phyloP scores from a whole-genome alignment of 164 flowering plant genomes.

The Amborella trichopoda region DNA sequence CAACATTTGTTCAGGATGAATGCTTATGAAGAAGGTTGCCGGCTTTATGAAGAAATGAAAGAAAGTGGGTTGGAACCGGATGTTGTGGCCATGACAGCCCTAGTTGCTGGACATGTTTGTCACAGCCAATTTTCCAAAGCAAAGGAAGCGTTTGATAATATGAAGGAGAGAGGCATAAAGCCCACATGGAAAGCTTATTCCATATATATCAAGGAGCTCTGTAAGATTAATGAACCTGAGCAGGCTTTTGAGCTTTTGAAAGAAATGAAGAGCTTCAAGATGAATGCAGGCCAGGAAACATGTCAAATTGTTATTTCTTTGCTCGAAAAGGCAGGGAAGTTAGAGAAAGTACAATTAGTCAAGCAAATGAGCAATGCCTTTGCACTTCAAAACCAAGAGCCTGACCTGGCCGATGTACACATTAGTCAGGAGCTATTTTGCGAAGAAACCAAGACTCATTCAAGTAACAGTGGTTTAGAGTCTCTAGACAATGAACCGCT shows the following conservation, averaged over 20 bases:
- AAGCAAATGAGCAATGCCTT: constrained; percentile 20
- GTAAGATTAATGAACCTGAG: constrained; percentile 38
- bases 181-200: constrained; percentile 37
- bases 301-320: constrained; percentile 29
- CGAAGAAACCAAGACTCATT: too few relatives aligned
- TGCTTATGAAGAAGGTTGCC: constrained; percentile 44
- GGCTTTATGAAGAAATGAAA: constrained; percentile 55
- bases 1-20: constrained; percentile 43
- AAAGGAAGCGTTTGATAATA: constrained; percentile 38
- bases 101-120: constrained; percentile 53
- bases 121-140: constrained; percentile 45
- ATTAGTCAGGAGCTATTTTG: not conserved
- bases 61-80: constrained; percentile 45
- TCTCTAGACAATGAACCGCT: too few relatives aligned
- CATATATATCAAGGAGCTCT: constrained; percentile 59
- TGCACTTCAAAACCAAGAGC: constrained; percentile 14
- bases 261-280: constrained; percentile 38
- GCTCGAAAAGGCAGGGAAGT: constrained; percentile 41
- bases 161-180: constrained; percentile 42
- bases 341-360: constrained; percentile 24
- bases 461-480: too few relatives aligned
- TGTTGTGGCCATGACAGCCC: constrained; percentile 39
- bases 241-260: constrained; percentile 44
- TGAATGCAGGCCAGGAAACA: constrained; percentile 25
- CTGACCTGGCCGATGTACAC: constrained; percentile 6